Base-by-base conservation (phyloP, 352 stramenopile genomes). In the Globisporangium takayamanum region DNA sequence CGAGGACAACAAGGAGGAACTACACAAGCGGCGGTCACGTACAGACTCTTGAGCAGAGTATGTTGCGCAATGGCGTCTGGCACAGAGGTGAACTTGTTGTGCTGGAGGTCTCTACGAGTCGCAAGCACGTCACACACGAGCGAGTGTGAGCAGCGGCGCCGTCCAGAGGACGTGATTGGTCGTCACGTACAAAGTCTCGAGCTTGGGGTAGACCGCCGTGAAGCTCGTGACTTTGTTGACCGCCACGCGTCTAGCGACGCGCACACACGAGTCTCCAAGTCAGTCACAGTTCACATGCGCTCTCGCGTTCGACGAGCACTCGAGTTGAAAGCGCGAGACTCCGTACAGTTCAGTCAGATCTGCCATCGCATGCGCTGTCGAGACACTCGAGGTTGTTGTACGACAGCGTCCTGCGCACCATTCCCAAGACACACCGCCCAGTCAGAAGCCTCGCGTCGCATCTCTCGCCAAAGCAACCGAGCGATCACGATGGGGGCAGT, bases 381-480 rank as follows among this genome's bases (percentile, higher is more conserved):
- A 50, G 16, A 57, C 12, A 12, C 25, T 46, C 39, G 25, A 57
- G 50, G 42, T 50, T 50, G 52, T 57, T 57, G 52, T 39, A 50
- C 14, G 11, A 4, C 14, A 57, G 18, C 8, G n/a, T 18, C 52
- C 52, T 57, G 28, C 15, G 11, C 33, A 7, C 11, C 33, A 11
- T 39, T 7, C 7, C 33, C 33, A 39, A 39, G 33, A 2, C 33
- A 39, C 28, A 30, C 28, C 28, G 28, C 28, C 28, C 2, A 30
- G 28, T 30, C 28, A 39, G 33, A n/a, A 39, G 33, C 33, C 33
- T 39, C 33, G 33, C 6, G 33, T 39, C 33, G 26, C 12, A n/a
- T 36, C 20, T 37, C 39, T 12, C 2, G 18, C 25, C 0, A 41
- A 33, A 15, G 14, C 48, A 39, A 39, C 26, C 6, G 18, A 10